These are phyloP conservation scores for Trypanosoma avium DNA, from an alignment of 208 protist species.

Conservation along the genomic window DNA sequence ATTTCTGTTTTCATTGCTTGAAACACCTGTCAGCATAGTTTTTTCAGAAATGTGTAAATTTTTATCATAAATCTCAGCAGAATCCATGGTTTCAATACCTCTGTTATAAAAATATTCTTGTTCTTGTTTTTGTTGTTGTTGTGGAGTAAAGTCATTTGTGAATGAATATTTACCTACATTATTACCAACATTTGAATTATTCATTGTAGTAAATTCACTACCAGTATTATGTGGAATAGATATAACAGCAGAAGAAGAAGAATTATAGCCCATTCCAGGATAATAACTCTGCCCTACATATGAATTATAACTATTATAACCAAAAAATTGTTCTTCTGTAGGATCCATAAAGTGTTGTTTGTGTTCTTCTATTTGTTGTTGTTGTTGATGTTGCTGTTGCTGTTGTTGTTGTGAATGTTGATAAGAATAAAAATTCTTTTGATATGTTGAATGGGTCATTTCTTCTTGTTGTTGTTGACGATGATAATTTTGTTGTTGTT, in stretches of 20 bases:
- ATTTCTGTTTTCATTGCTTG: too few species aligned
- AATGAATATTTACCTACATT: neutral
- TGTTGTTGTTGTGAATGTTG: slow-evolving; percentile 5
- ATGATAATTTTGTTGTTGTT: neutral
- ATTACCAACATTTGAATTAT: neutral
- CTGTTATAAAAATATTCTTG: neutral
- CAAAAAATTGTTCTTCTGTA: neutral
- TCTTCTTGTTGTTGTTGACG: neutral
- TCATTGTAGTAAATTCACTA: neutral
- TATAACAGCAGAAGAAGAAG: neutral
- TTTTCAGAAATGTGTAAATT: neutral
- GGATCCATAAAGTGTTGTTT: neutral
- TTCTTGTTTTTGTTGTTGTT: neutral
- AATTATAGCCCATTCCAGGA: neutral
- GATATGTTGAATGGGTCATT: neutral
- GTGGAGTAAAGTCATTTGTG: neutral
- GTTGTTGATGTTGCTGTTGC: slow-evolving; percentile 5
- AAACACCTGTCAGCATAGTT: neutral
- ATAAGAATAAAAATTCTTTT: neutral
- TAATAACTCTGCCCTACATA: neutral
- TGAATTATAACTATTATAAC: slow-evolving; percentile 1
- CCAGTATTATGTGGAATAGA: neutral
- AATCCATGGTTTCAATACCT: neutral
- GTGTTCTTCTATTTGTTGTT: slow-evolving; percentile 2
- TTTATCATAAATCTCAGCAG: neutral